Percentiles rank a stretch among this genome's conserved stretches.
phyloP scores from a whole-genome alignment of 176 grass and related monocot genomes.

The Cenchrus americanus region DNA sequence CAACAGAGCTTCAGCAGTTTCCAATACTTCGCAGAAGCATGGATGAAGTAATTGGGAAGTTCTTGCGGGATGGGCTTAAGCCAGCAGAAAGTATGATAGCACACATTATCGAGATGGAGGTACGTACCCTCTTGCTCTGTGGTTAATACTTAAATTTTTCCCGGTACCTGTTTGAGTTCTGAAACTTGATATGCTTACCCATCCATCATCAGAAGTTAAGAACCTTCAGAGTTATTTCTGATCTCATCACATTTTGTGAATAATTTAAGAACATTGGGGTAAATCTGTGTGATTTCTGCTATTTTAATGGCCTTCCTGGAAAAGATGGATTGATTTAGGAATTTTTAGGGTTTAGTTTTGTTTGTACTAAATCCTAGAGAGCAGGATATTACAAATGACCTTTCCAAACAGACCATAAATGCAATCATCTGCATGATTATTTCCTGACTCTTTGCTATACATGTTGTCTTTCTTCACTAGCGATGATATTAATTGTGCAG shows the following conservation, averaged over 20 bases:
- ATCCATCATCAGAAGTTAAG: neutral
- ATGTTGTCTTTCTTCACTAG: conserved; percentile 23
- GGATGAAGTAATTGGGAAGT: conserved; percentile 95
- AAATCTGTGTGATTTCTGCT: neutral
- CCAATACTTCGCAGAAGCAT: conserved; percentile 84
- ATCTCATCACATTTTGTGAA: neutral
- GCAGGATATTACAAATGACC: neutral
- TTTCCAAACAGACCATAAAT: neutral
- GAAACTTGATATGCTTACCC: neutral
- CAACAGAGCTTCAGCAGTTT: conserved; percentile 86
- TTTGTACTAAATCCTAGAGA: neutral
- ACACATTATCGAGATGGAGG: conserved; percentile 98
- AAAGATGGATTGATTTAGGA: neutral
- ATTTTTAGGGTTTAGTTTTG: neutral
- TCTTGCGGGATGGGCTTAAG: conserved; percentile 88
- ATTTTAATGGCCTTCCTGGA: neutral
- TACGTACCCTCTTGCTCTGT: conserved; percentile 35
- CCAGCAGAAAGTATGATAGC: conserved; percentile 96
- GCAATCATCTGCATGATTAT: neutral
- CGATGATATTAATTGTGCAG: conserved; percentile 59
- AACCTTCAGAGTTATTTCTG: too few species aligned
- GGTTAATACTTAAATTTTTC: conserved; percentile 7
- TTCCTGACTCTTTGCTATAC: conserved; percentile 19
- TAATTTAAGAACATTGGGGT: neutral
- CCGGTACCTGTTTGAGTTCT: neutral